Percentiles rank a stretch among this genome's conserved stretches.
These are phyloP conservation scores for Alternaria sp. DNA, from an alignment of 2,329 filamentous ascomycete genomes.

Conservation along the genomic window DNA sequence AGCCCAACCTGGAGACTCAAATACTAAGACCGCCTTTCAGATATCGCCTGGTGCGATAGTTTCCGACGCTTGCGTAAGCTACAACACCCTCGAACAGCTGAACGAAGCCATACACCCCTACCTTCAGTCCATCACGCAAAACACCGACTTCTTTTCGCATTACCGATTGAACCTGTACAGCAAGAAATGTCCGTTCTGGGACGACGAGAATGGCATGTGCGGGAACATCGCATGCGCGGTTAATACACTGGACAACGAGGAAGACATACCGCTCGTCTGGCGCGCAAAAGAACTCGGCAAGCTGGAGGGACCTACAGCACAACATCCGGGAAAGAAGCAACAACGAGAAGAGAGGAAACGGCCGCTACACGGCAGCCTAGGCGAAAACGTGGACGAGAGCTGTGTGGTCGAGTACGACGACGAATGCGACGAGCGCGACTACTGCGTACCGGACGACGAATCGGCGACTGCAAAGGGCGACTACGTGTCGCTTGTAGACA, in stretches of 20 bases:
- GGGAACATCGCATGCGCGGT: slow-evolving; percentile 97
- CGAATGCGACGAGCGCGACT: slow-evolving; percentile 95
- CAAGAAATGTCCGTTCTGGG: slow-evolving; percentile 95
- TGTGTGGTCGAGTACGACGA: slow-evolving; percentile 98
- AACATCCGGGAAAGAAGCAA: slow-evolving; percentile 78
- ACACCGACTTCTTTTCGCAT: slow-evolving; percentile 97
- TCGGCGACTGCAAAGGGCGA: slow-evolving; percentile 85
- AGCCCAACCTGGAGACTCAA: slow-evolving; percentile 30
- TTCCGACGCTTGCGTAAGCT: slow-evolving; percentile 92
- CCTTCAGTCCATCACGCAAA: slow-evolving; percentile 79
- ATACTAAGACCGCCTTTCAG: slow-evolving; percentile 59
- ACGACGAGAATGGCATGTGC: slow-evolving; percentile 90
- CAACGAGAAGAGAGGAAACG: slow-evolving; percentile 73
- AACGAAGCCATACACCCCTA: slow-evolving; percentile 79
- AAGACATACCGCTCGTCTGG: slow-evolving; percentile 92
- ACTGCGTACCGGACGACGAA: slow-evolving; percentile 95
- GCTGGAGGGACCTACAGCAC: slow-evolving; percentile 87
- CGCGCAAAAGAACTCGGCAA: slow-evolving; percentile 90
- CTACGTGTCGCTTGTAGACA: slow-evolving; percentile 92
- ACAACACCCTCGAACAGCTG: slow-evolving; percentile 83
- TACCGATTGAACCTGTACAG: slow-evolving; percentile 95
- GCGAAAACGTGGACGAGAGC: slow-evolving; percentile 88
- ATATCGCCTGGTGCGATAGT: slow-evolving; percentile 89
- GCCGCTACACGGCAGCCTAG: slow-evolving; percentile 81
- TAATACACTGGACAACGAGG: slow-evolving; percentile 91